These are phyloP conservation scores for Rutidosis leptorrhynchoides DNA, from an alignment of 129 eudicot genomes.

Conservation along the genomic window DNA sequence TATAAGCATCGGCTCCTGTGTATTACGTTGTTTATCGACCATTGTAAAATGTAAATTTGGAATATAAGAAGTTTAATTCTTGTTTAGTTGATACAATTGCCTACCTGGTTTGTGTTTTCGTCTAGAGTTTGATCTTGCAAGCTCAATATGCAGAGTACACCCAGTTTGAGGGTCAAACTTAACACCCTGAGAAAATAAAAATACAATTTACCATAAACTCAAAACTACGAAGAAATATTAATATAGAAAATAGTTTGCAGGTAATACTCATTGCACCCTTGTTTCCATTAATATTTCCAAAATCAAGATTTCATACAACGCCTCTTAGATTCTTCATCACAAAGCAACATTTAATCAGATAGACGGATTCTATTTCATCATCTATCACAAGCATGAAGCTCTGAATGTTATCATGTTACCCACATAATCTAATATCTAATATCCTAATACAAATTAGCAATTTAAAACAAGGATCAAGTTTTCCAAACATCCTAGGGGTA, in stretches of 20 bases:
- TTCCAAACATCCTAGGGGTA: neutral
- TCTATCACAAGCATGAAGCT: neutral
- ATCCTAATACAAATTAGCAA: neutral
- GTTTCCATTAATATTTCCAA: neutral
- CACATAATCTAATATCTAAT: conserved; percentile 8
- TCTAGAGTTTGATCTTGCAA: conserved; percentile 93
- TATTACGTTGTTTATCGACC: conserved; percentile 11
- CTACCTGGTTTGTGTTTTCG: conserved; percentile 68
- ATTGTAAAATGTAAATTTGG: neutral
- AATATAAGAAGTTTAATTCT: neutral
- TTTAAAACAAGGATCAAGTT: neutral
- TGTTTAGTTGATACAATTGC: neutral
- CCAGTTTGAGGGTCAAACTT: conserved; percentile 96
- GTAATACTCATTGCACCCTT: conserved; percentile 4
- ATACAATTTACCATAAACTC: neutral
- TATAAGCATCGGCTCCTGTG: conserved; percentile 77
- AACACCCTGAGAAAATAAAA: conserved; percentile 58
- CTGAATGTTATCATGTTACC: neutral
- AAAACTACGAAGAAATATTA: neutral
- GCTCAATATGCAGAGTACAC: conserved; percentile 75
- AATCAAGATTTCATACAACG: conserved; percentile 8
- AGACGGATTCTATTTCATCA: neutral
- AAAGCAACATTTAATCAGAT: neutral
- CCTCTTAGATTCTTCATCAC: neutral
- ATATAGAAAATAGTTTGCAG: neutral